phyloP scores from a whole-genome alignment of 1,139 yeast species.

The Arxiozyma slooffiae region DNA sequence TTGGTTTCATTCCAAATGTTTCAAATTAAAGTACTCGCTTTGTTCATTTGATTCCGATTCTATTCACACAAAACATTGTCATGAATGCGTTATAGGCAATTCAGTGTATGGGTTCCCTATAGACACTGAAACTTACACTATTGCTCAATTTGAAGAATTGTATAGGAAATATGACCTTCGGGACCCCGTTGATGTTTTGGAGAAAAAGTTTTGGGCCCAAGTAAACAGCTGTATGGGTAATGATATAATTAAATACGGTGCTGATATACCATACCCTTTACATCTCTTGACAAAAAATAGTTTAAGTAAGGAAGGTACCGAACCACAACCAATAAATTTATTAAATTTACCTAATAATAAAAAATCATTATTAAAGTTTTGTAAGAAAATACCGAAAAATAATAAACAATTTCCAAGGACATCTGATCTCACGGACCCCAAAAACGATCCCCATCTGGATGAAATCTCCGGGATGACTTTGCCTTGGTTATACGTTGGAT shows the following conservation, averaged over 20 bases:
- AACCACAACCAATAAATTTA: slow-evolving; percentile 54
- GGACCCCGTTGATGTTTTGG: slow-evolving; percentile 36
- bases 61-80: slow-evolving; percentile 37
- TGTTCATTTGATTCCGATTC: slow-evolving; percentile 14
- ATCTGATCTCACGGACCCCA: too few species aligned
- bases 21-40: neutral
- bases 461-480: slow-evolving; percentile 65
- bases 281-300: too few species aligned
- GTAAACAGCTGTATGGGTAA: slow-evolving; percentile 39
- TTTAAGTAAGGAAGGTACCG: neutral
- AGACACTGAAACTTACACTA: slow-evolving; percentile 48
- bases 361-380: slow-evolving; percentile 53
- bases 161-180: slow-evolving; percentile 7
- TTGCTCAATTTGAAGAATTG: slow-evolving; percentile 49
- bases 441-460: slow-evolving; percentile 17
- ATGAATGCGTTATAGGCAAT: slow-evolving; percentile 71
- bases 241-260: slow-evolving; percentile 60
- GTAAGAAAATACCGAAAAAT: slow-evolving; percentile 32
- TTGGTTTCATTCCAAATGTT: neutral
- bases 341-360: slow-evolving; percentile 56
- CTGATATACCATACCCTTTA: slow-evolving; percentile 55
- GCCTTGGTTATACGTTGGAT: slow-evolving; percentile 75
- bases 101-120: slow-evolving; percentile 89
- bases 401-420: slow-evolving; percentile 28
- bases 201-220: slow-evolving; percentile 49